These are phyloP conservation scores for Pseudogymnoascus sp. DNA, from an alignment of 2,329 filamentous ascomycete species.

Conservation along the genomic window DNA sequence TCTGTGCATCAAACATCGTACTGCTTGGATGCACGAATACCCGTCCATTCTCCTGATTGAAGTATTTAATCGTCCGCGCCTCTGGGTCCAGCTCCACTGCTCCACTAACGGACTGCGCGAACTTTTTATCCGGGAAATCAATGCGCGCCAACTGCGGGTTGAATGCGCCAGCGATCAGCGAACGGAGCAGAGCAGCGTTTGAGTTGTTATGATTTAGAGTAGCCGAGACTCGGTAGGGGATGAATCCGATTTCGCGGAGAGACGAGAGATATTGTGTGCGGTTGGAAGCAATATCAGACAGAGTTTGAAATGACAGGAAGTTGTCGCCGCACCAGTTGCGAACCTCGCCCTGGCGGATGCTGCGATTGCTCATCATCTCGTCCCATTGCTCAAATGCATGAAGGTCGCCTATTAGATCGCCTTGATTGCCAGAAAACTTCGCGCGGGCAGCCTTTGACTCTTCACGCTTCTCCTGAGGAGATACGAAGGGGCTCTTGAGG, in stretches of 20 bases:
- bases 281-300: constrained; percentile 83
- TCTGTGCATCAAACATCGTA: constrained; percentile 74
- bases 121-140: constrained; percentile 92
- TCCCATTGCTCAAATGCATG: constrained; percentile 78
- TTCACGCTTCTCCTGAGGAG: constrained; percentile 74
- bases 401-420: constrained; percentile 82
- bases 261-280: constrained; percentile 78
- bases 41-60: constrained; percentile 72
- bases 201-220: constrained; percentile 41
- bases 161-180: constrained; percentile 40
- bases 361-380: constrained; percentile 50
- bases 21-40: constrained; percentile 92
- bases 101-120: constrained; percentile 75
- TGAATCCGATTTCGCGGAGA: constrained; percentile 77
- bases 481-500: constrained; percentile 76
- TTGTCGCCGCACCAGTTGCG: constrained; percentile 76
- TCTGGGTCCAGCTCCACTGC: constrained; percentile 91
- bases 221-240: constrained; percentile 36
- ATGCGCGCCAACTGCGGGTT: constrained; percentile 84
- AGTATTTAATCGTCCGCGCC: constrained; percentile 86
- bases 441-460: constrained; percentile 69
- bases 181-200: constrained; percentile 31
- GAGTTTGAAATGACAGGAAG: constrained; percentile 74
- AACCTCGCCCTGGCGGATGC: constrained; percentile 51
- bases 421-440: constrained; percentile 67